Conservation (phyloP, 2,329 filamentous ascomycete genomes). For the Botryosphaeria agaves region DNA sequence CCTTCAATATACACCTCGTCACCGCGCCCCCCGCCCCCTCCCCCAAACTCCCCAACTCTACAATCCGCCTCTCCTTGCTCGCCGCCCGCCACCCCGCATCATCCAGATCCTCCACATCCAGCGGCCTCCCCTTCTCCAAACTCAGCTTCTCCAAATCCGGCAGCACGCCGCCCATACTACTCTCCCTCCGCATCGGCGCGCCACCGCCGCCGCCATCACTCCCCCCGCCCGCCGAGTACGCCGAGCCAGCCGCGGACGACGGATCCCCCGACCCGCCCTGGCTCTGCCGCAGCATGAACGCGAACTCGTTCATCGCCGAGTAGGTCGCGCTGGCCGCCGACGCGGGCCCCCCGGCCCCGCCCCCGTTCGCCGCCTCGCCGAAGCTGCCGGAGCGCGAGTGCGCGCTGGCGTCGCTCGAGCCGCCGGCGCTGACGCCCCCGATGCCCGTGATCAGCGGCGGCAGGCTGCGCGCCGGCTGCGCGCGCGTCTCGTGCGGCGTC, state of each 20-base stretch:
- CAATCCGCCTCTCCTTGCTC: slow-evolving; percentile 71
- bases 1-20: slow-evolving; percentile 75
- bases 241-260: slow-evolving; percentile 70
- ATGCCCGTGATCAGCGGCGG: slow-evolving; percentile 36
- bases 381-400: slow-evolving; percentile 66
- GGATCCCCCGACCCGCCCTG: slow-evolving; percentile 62
- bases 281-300: slow-evolving; percentile 44
- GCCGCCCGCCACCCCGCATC: slow-evolving; percentile 92
- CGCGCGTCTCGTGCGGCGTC: slow-evolving; percentile 50
- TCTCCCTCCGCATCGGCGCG: slow-evolving; percentile 58
- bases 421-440: slow-evolving; percentile 42
- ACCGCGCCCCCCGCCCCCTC: slow-evolving; percentile 94
- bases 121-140: slow-evolving; percentile 61
- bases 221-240: slow-evolving; percentile 52
- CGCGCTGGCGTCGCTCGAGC: slow-evolving; percentile 64
- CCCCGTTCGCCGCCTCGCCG: slow-evolving; percentile 50
- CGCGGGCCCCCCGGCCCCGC: slow-evolving; percentile 58
- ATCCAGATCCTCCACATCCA: slow-evolving; percentile 89
- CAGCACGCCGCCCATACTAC: slow-evolving; percentile 59
- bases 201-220: slow-evolving; percentile 55
- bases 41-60: slow-evolving; percentile 75
- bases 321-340: slow-evolving; percentile 79
- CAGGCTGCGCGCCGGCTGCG: slow-evolving; percentile 31
- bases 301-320: slow-evolving; percentile 59
- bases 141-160: slow-evolving; percentile 65